A percentile compares a stretch with the other conserved stretches of the same genome.
phyloP scores from a whole-genome alignment of 2,329 filamentous ascomycete species.

The Botrytis hyacinthi region DNA sequence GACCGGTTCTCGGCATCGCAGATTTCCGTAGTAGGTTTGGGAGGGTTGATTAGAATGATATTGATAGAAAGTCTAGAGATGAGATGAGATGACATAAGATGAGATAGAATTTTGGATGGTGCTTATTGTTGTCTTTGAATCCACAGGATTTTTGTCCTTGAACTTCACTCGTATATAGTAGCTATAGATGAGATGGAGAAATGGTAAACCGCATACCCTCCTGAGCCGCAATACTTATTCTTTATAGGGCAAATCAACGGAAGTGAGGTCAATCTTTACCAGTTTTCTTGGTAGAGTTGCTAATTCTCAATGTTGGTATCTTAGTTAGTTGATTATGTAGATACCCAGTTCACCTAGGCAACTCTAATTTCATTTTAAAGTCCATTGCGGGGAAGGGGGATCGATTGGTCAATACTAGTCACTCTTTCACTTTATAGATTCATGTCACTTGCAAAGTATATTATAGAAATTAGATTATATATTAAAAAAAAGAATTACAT shows the following conservation, averaged over 20 bases:
- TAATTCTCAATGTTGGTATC: not conserved
- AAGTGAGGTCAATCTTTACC: not conserved
- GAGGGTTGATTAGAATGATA: too few species aligned
- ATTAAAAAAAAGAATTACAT: not conserved
- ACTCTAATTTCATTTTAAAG: not conserved
- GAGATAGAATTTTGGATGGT: not conserved
- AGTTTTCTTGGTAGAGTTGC: not conserved
- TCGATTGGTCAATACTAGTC: not conserved
- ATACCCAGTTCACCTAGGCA: not conserved
- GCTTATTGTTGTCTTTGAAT: not conserved
- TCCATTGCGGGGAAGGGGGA: not conserved
- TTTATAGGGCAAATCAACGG: not conserved
- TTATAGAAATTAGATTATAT: not conserved
- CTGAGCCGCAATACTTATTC: not conserved
- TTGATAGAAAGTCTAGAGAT: too few species aligned
- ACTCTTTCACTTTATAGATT: not conserved
- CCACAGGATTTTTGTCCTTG: not conserved
- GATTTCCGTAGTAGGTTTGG: not conserved
- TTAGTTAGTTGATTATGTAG: not conserved
- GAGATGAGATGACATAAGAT: too few species aligned
- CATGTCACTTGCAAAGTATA: not conserved
- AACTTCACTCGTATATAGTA: not conserved
- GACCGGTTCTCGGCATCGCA: accelerated
- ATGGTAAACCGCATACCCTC: not conserved
- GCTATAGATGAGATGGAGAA: not conserved